phyloP scores from a whole-genome alignment of 352 stramenopile genomes.

The Globisporangium camurandrum region DNA sequence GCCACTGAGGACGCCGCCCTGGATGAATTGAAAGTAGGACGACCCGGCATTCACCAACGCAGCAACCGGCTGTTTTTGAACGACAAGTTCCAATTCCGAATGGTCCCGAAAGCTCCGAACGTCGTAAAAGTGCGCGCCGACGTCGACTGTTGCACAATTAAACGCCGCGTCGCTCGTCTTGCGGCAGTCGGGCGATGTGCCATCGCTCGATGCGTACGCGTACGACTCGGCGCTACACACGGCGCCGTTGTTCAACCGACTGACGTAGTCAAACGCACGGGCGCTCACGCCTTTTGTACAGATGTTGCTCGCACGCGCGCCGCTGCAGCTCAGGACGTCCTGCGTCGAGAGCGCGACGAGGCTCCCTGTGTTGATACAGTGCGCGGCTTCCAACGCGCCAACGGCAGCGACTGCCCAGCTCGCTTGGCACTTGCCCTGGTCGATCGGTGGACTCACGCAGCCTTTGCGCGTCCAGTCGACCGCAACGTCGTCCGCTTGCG shows the following conservation, averaged over 20 bases:
- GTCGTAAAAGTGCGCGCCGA: constrained; percentile 36
- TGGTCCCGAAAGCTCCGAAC: constrained; percentile 12
- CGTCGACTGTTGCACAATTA: constrained; percentile 30
- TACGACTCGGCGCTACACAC: constrained; percentile 41
- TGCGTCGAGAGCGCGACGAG: constrained; percentile 41
- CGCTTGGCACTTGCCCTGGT: constrained; percentile 39
- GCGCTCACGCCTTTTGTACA: constrained; percentile 47
- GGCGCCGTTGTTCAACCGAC: constrained; percentile 25
- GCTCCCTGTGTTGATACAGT: constrained; percentile 28
- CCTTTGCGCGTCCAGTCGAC: constrained; percentile 58
- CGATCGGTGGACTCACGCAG: constrained; percentile 62
- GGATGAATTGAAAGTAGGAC: constrained; percentile 51
- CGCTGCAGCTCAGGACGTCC: constrained; percentile 63
- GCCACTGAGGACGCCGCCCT: constrained; percentile 43
- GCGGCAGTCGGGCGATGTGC: constrained; percentile 21
- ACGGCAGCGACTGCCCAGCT: constrained; percentile 51
- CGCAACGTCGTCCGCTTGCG: neutral
- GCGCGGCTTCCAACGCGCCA: constrained; percentile 37
- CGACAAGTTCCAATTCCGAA: constrained; percentile 25
- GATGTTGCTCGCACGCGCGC: constrained; percentile 23
- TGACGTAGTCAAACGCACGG: constrained; percentile 46
- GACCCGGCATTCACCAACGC: constrained; percentile 51
- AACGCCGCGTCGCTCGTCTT: constrained; percentile 10
- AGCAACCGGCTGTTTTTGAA: constrained; percentile 37
- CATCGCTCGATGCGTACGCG: constrained; percentile 29